These are phyloP conservation scores for Musa itinerans DNA, from an alignment of 176 grass and related monocot species.

Conservation along the genomic window DNA sequence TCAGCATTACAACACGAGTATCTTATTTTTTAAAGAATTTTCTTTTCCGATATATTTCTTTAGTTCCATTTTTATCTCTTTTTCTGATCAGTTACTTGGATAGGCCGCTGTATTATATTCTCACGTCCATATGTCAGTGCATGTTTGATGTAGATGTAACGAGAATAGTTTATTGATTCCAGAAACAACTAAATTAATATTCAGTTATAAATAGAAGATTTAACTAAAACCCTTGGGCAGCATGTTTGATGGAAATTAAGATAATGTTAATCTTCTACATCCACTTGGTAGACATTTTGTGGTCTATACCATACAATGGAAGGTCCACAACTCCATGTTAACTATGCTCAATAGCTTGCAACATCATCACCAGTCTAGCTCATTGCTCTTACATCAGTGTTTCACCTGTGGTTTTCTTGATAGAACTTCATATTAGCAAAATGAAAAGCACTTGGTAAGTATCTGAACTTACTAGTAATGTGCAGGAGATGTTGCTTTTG, in stretches of 20 bases:
- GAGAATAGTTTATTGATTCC: neutral
- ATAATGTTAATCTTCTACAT: neutral
- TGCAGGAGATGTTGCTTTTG: slow-evolving; percentile 98
- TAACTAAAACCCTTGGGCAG: too few species aligned
- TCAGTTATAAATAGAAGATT: too few species aligned
- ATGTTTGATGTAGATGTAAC: neutral
- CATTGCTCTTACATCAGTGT: neutral
- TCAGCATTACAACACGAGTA: too few species aligned
- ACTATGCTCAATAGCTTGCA: too few species aligned
- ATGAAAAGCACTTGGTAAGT: neutral
- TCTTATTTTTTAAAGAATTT: too few species aligned
- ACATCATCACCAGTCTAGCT: neutral
- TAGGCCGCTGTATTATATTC: too few species aligned
- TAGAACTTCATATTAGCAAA: neutral
- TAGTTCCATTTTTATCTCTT: too few species aligned
- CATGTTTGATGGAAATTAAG: neutral
- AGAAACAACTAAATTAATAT: neutral
- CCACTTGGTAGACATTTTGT: neutral
- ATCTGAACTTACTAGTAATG: neutral
- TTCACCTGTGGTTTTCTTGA: neutral
- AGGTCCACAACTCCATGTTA: neutral
- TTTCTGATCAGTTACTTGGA: too few species aligned
- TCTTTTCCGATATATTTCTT: too few species aligned
- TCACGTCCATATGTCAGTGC: neutral
- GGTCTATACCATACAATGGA: neutral